A percentile compares a stretch with the other conserved stretches of the same genome.
Evolutionary conservation across 257 asterid genomes (phyloP).

Genomic region (Nyctanthes arbortristis): DNA sequence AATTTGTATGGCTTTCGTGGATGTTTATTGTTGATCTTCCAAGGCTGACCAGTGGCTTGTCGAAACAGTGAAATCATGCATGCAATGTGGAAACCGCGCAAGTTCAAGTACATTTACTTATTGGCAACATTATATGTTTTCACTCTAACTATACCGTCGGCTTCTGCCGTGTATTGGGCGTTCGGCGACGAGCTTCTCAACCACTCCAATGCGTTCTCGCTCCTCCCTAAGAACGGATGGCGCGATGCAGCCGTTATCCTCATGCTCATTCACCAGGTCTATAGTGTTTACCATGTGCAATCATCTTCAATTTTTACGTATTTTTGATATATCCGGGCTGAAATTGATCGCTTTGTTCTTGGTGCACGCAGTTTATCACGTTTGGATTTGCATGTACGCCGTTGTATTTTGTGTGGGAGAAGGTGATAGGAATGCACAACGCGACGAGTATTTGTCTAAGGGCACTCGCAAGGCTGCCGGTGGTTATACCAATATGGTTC

Average conservation of each 20-base stretch:
- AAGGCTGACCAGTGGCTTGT: neutral
- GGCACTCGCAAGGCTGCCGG: slow-evolving; percentile 86
- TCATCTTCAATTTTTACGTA: neutral
- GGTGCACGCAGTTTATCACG: slow-evolving; percentile 64
- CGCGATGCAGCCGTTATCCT: slow-evolving; percentile 89
- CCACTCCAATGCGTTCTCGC: slow-evolving; percentile 88
- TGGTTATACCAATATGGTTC: slow-evolving; percentile 95
- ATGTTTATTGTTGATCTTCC: neutral
- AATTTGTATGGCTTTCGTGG: neutral
- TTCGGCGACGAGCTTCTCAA: slow-evolving; percentile 80
- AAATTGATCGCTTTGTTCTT: neutral
- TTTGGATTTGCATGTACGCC: slow-evolving; percentile 97
- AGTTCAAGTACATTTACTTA: slow-evolving; percentile 88
- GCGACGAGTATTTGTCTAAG: slow-evolving; percentile 78
- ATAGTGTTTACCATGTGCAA: neutral
- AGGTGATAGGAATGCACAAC: slow-evolving; percentile 92
- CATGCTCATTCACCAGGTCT: slow-evolving; percentile 94
- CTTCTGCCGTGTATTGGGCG: slow-evolving; percentile 94
- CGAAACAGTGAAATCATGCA: slow-evolving; percentile 81
- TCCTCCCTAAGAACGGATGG: slow-evolving; percentile 66
- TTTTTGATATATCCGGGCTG: neutral
- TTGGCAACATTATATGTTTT: slow-evolving; percentile 82
- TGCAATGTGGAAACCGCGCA: slow-evolving; percentile 99
- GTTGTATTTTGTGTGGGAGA: slow-evolving; percentile 95
- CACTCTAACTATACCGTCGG: slow-evolving; percentile 88